Base-by-base conservation (phyloP, 2,329 filamentous ascomycete species). In the Apiospora sp. region DNA sequence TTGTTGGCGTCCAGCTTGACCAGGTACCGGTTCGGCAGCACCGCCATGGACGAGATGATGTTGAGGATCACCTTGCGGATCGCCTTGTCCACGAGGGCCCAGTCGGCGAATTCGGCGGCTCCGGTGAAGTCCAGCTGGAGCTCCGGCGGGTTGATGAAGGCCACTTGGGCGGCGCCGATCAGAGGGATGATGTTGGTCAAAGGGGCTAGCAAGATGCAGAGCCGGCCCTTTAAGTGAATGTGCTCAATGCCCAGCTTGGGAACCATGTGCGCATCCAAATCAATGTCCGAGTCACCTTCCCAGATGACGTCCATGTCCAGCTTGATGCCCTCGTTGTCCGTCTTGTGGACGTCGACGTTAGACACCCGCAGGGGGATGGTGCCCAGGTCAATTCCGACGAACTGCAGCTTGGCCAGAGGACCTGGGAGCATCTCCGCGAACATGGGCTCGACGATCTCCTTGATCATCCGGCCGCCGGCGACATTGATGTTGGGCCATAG, bases 401-500 rank as follows among this genome's bases (percentile, higher is more conserved):
- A 87, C 13, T 80, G 79, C 49, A 87, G 79, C 4, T 81, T 79
- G 27, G 81, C 77, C 5, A 87, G 80, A 14, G 85, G 85, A 0
- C 83, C 82, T 0, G 86, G 85, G 2, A 87, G 81, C 77, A 84
- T 86, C 6, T 81, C 80, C 0, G 82, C 83, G 51, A 87, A 82
- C 76, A 87, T 86, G 48, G 85, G 85, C 75, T 87, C 85, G 43
- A 84, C 85, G 24, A 84, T 84, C 6, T 86, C 82, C 74, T 86
- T 87, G 58, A 82, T 78, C 80, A 86, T 86, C 67, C 80, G 79
- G 76, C 81, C 79, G 54, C 81, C 84, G 27, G 83, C 84, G 6
- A 84, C 80, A 61, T 81, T 82, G 78, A 87, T 86, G 75, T 87
- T 86, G 48, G 86, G 86, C 86, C 86, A 87, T 76, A 87, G 77